Evolutionary conservation across 225 moss, liverwort and hornwort genomes (phyloP).

Genomic region (Neckera pumila): DNA sequence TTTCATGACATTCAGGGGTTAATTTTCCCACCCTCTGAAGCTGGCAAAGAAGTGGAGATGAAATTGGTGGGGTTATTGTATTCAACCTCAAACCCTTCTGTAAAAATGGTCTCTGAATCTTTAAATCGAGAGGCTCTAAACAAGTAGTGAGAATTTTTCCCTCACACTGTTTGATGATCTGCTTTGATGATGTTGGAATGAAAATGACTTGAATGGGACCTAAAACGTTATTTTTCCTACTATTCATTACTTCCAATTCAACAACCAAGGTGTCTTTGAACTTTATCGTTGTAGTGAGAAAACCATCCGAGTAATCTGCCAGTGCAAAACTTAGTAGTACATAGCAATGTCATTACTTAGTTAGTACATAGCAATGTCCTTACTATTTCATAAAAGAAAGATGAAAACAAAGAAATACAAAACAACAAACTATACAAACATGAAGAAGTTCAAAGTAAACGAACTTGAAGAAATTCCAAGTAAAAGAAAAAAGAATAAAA

Average conservation of each 20-base stretch:
- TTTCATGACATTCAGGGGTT: too few relatives aligned
- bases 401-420: too few relatives aligned
- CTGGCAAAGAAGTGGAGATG: neutral
- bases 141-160: neutral
- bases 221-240: neutral
- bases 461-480: too few relatives aligned
- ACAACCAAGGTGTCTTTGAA: neutral
- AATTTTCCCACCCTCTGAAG: too few relatives aligned
- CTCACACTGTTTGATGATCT: neutral
- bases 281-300: neutral
- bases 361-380: neutral
- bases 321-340: neutral
- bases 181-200: neutral
- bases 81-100: neutral
- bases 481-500: too few relatives aligned
- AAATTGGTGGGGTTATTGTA: neutral
- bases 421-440: too few relatives aligned
- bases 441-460: too few relatives aligned
- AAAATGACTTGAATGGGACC: neutral
- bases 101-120: neutral
- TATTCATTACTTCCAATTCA: neutral
- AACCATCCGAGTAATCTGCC: neutral
- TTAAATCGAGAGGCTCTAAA: neutral
- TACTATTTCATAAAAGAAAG: too few relatives aligned
- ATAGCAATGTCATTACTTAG: neutral